Conservation (phyloP, 2,329 filamentous ascomycete species). For the Nothomitra cinnamomea region DNA sequence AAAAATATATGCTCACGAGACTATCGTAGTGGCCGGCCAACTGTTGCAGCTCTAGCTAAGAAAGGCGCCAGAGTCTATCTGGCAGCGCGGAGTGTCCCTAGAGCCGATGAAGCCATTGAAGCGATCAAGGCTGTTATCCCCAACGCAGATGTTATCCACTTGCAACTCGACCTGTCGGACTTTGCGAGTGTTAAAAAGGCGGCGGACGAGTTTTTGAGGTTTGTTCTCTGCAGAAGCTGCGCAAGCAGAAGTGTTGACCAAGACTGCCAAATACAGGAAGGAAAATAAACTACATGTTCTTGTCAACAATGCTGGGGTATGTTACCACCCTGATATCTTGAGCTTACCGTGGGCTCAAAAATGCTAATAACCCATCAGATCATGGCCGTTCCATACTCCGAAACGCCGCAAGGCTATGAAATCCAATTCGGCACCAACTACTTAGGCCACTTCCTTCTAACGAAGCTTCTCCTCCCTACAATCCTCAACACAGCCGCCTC, state of each 20-base stretch:
- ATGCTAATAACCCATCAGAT: slow-evolving; percentile 5
- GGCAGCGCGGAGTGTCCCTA: not conserved
- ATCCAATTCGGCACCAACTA: slow-evolving; percentile 6
- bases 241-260: not conserved
- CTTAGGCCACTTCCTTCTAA: slow-evolving; percentile 5
- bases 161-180: slow-evolving; percentile 4
- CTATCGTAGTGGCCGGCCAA: slow-evolving; percentile 5
- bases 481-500: not conserved
- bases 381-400: slow-evolving; percentile 4
- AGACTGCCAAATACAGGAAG: slow-evolving; percentile 6
- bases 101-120: not conserved
- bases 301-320: slow-evolving; percentile 22
- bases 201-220: slow-evolving; percentile 4
- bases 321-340: slow-evolving; percentile 13
- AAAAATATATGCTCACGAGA: slow-evolving; percentile 11
- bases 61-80: slow-evolving; percentile 4
- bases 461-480: not conserved
- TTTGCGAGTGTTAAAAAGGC: slow-evolving; percentile 4
- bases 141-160: not conserved
- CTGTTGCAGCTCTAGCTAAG: slow-evolving; percentile 5
- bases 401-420: slow-evolving; percentile 5
- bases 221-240: not conserved
- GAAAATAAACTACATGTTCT: slow-evolving; percentile 25
- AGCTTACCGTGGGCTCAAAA: not conserved
- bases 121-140: not conserved